phyloP scores from a whole-genome alignment of 306 rosid genomes.

The Prosopis cineraria region DNA sequence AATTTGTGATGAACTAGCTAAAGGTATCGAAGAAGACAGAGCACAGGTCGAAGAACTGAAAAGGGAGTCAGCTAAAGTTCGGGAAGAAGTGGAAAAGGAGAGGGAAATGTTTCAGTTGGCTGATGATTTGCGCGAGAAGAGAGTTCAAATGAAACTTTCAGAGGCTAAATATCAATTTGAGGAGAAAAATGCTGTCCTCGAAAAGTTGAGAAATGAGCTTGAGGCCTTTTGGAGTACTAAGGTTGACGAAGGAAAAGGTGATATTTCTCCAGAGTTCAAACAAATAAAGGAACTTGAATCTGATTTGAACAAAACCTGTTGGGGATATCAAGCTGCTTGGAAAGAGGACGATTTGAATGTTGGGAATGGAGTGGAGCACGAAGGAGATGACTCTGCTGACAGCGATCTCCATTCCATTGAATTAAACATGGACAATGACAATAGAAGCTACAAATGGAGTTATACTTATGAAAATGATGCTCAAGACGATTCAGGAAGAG shows the following conservation, averaged over 20 bases:
- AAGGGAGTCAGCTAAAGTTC: slow-evolving; percentile 72
- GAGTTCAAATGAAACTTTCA: slow-evolving; percentile 97
- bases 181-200: slow-evolving; percentile 83
- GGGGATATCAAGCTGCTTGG: slow-evolving; percentile 46
- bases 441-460: slow-evolving; percentile 67
- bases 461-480: slow-evolving; percentile 48
- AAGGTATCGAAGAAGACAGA: slow-evolving; percentile 82
- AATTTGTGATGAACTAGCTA: slow-evolving; percentile 78
- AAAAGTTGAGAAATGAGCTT: slow-evolving; percentile 65
- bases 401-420: slow-evolving; percentile 94
- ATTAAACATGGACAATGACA: slow-evolving; percentile 71
- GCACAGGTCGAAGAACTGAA: slow-evolving; percentile 80
- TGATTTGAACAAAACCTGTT: slow-evolving; percentile 57
- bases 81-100: slow-evolving; percentile 85
- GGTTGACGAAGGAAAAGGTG: slow-evolving; percentile 43
- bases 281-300: slow-evolving; percentile 73
- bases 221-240: slow-evolving; percentile 60
- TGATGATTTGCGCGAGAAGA: slow-evolving; percentile 81
- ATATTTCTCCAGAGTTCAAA: slow-evolving; percentile 43
- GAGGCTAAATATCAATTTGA: slow-evolving; percentile 89
- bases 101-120: slow-evolving; percentile 96
- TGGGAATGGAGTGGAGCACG: slow-evolving; percentile 46
- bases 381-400: slow-evolving; percentile 57
- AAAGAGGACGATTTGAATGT: slow-evolving; percentile 43
- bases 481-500: slow-evolving; percentile 49